These are phyloP conservation scores for Pinus tabuliformis DNA, from an alignment of 75 land plant genomes.

Conservation along the genomic window DNA sequence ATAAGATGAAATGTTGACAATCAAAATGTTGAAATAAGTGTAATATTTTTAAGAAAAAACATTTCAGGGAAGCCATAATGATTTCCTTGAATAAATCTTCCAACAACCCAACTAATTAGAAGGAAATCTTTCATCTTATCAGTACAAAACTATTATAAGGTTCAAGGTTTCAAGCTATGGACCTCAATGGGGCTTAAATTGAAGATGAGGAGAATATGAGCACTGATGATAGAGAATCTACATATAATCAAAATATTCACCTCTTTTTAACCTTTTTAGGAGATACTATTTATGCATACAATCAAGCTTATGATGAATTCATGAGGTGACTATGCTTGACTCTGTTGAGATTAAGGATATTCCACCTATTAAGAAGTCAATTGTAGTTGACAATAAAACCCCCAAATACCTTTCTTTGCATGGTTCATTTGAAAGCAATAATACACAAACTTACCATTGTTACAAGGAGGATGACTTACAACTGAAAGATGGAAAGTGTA, in stretches of 20 bases:
- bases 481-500: neutral
- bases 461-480: slow-evolving; percentile 1
- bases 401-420: neutral
- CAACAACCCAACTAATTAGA: neutral
- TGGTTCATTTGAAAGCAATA: neutral
- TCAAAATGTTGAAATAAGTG: slow-evolving; percentile 46
- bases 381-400: neutral
- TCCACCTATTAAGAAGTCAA: neutral
- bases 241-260: slow-evolving; percentile 10
- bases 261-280: slow-evolving; percentile 46
- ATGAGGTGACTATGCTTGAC: neutral
- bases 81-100: neutral
- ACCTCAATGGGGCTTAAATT: neutral
- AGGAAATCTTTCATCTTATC: neutral
- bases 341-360: neutral
- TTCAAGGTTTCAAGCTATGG: neutral
- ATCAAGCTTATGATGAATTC: slow-evolving; percentile 51
- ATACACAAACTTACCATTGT: neutral
- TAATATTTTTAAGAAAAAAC: too few relatives aligned
- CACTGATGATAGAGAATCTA: neutral
- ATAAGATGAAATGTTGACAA: slow-evolving; percentile 61
- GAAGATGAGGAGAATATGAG: neutral
- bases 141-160: neutral
- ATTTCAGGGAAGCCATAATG: neutral
- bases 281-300: slow-evolving; percentile 44